Base-by-base conservation (phyloP, 1,139 yeast genomes). In the Debaryomycetaceae sp. region DNA sequence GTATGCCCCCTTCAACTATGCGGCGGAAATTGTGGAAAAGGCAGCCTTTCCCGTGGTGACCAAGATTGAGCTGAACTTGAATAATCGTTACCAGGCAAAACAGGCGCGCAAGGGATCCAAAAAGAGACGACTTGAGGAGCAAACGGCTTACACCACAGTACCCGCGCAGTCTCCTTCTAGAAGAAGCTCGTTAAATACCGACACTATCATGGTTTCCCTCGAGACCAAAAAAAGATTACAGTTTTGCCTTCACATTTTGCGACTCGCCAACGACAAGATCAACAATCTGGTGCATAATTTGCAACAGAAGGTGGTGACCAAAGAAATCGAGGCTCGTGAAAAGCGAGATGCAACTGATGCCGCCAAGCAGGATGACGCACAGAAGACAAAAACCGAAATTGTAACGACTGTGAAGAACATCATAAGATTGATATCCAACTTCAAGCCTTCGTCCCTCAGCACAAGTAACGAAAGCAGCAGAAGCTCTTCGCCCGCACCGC, bases 341-440 rank as follows among this genome's bases (percentile, higher is more conserved):
- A 40, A 32, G 35, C 42, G 23, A 56, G 36, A 34, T 15, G 42
- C 38, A 12, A 34, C 38, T 4, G 31, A 33, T 16, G 28, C 23
- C 12, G 33, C 26, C 6, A 29, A 31, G 12, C 37, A 40, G 16
- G 35, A 34, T 16, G 40, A 40, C 11, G 57, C 59, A 2, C 58
- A 54, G 31, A 71, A 76, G 37, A 68, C 91, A 27, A 83, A 84
- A 44, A 75, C 78, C 39, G 98, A 91, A 47, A 85, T 91, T 24
- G 80, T 89, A 6, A 73, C 83, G 4, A 91, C 96, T 0, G 89
- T 91, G 16, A 84, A 86, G 53, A 89, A 88, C 51, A 86, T 89
- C 31, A 88, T 89, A 25, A 77, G 79, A 26, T 76, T 91, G 24
- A 83, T 91, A 10, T 84, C 96, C 4, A 84, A 83, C 43, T 86